phyloP scores from a whole-genome alignment of 2,329 filamentous ascomycete species.

The Coccinonectria pachysandricola region DNA sequence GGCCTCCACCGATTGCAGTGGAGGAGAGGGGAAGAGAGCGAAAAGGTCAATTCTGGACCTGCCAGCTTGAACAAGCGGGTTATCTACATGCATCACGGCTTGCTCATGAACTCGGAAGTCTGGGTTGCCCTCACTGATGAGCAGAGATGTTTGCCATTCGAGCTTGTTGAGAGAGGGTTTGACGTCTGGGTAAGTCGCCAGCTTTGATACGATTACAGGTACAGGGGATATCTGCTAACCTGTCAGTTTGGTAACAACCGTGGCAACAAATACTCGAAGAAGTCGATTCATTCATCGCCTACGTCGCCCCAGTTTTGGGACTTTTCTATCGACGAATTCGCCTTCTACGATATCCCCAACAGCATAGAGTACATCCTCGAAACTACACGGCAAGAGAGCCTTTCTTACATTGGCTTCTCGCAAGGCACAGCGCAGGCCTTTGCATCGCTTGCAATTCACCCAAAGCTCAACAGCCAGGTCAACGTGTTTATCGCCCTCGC shows the following conservation, averaged over 20 bases:
- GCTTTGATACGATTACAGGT: no score
- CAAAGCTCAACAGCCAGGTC: slow-evolving; percentile 81
- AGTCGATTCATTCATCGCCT: slow-evolving; percentile 68
- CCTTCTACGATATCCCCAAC: slow-evolving; percentile 93
- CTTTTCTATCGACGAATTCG: slow-evolving; percentile 97
- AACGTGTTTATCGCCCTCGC: slow-evolving; percentile 95
- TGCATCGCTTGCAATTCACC: slow-evolving; percentile 84
- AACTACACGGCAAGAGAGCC: slow-evolving; percentile 68
- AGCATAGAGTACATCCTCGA: slow-evolving; percentile 85
- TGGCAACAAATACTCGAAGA: slow-evolving; percentile 98
- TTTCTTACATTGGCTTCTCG: slow-evolving; percentile 95
- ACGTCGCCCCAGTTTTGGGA: slow-evolving; percentile 80
- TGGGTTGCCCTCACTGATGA: slow-evolving; percentile 91
- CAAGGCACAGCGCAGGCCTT: slow-evolving; percentile 97
- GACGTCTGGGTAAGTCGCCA: slow-evolving; percentile 77
- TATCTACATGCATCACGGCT: slow-evolving; percentile 86
- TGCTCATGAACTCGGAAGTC: slow-evolving; percentile 98
- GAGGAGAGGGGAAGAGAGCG: slow-evolving; percentile 70
- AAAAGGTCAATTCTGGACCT: slow-evolving; percentile 62
- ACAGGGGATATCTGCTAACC: no score
- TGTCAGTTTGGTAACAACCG: slow-evolving; percentile 83
- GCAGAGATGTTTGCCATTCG: slow-evolving; percentile 77
- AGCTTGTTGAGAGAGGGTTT: slow-evolving; percentile 80
- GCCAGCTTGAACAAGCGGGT: slow-evolving; percentile 69
- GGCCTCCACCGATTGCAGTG: slow-evolving; percentile 82